A percentile compares a stretch with the other conserved stretches of the same genome.
These are phyloP conservation scores for Rhododendron henanense DNA, from an alignment of 148 eudicot genomes.

Conservation along the genomic window DNA sequence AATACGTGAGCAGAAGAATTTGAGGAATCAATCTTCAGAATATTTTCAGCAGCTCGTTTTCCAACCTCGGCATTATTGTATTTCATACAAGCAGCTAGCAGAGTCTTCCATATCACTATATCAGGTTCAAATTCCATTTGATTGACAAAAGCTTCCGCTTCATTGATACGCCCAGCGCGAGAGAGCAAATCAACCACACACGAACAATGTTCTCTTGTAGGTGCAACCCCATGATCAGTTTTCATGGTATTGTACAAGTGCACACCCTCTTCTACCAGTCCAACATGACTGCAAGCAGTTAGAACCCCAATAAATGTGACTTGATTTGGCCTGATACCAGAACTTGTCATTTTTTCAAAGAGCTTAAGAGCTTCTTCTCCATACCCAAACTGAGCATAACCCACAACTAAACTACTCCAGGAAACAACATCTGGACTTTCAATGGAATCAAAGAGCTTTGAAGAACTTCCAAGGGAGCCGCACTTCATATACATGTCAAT, in stretches of 20 bases:
- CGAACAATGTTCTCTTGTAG: conserved; percentile 36
- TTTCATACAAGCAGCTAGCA: conserved; percentile 39
- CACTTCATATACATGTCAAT: conserved; percentile 43
- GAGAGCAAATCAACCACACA: conserved; percentile 43
- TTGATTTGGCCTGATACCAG: conserved; percentile 27
- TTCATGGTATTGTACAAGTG: conserved; percentile 29
- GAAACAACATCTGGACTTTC: conserved; percentile 32
- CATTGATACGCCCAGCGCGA: conserved; percentile 35
- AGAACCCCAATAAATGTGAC: conserved; percentile 39
- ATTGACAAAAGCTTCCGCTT: conserved; percentile 36
- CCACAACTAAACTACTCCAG: conserved; percentile 44
- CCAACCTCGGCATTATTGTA: conserved; percentile 27
- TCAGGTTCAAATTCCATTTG: conserved; percentile 35
- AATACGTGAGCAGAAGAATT: conserved; percentile 38
- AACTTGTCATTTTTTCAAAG: conserved; percentile 27
- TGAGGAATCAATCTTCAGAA: conserved; percentile 34
- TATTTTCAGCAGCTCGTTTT: conserved; percentile 37
- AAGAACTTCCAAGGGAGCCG: conserved; percentile 29
- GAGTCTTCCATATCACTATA: conserved; percentile 41
- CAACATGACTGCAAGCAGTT: conserved; percentile 45
- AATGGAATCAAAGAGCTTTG: conserved; percentile 32
- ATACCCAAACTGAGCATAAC: conserved; percentile 39
- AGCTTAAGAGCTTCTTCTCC: conserved; percentile 40
- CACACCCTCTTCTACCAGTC: conserved; percentile 38
- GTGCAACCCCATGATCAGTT: conserved; percentile 25